Evolutionary conservation across 768 basidiomycete species (phyloP), one percentile per base, ranked within the genome.

Genomic region (Hortiboletus campestris): DNA sequence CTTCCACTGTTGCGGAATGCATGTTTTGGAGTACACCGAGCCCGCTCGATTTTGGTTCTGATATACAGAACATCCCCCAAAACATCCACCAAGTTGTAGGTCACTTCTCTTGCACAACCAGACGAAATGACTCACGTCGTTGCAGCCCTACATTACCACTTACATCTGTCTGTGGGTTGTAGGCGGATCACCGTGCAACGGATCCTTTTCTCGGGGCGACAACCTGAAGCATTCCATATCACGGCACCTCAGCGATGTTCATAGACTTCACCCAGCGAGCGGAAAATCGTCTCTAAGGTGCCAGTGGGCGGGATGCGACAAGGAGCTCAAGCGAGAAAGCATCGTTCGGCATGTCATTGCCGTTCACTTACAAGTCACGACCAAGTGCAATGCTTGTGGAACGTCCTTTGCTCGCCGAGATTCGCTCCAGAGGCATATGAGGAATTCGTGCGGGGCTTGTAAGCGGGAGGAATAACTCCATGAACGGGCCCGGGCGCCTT

Each of bases 321-420:
- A 58, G 44, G 8, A 36, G 19, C 61, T 70, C 45, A 70, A 70
- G 13, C 56, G 44, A 28, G 68, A 69, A 31, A 69, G 69, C 13
- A 51, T 71, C 6, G 53, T 45, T 5, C 45, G 69, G 6, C 68
- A 71, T 14, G 45, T 71, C 3, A 42, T 67, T 0, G 52, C 60
- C 0, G 65, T 71, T 0, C 67, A 69, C 29, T 22, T 71, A 3
- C 63, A 32, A 12, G 20, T 60, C 19, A 55, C 29, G 0, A 31
- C 55, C 19, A 16, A 9, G 1, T 71, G 69, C 40, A 2, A 32
- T 20, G 41, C 3, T 19, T 69, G 69, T 20, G 65, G 67, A 9
- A 54, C 63, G 2, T 42, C 42, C 9, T 69, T 71, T 53, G 67
- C 68, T 20, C 65, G 68, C 22, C 46, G 3, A 12, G 67, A 69